Evolutionary conservation across 768 basidiomycete species (phyloP).

Genomic region (Suillus luteus): DNA sequence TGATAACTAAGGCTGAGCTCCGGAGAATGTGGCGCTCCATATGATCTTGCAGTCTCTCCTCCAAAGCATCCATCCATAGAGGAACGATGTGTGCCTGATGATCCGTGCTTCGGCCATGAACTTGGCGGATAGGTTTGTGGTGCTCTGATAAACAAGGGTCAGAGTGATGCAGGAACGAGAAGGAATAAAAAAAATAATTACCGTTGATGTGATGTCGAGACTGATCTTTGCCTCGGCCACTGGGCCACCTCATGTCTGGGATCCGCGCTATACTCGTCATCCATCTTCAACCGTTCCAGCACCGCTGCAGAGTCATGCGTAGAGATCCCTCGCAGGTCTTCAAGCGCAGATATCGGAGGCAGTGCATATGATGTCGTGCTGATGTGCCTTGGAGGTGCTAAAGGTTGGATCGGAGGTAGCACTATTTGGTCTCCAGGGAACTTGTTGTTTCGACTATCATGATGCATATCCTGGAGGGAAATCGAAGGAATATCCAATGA

Average conservation of each 20-base stretch:
- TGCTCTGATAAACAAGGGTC: constrained; percentile 17
- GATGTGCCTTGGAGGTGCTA: constrained; percentile 28
- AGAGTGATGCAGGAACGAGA: constrained; percentile 2
- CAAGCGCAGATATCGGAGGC: constrained; percentile 70
- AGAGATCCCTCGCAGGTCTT: constrained; percentile 56
- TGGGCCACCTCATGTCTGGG: constrained; percentile 24
- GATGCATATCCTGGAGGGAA: constrained; percentile 32
- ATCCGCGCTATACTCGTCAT: constrained; percentile 41
- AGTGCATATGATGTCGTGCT: constrained; percentile 51
- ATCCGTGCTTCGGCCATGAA: constrained; percentile 27
- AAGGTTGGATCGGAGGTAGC: constrained; percentile 45
- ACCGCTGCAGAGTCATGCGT: constrained; percentile 65
- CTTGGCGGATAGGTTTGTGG: constrained; percentile 23
- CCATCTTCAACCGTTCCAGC: constrained; percentile 59
- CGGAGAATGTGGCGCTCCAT: constrained; percentile 23
- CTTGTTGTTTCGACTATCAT: constrained; percentile 29
- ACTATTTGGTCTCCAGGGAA: constrained; percentile 39
- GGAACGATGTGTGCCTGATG: constrained; percentile 17
- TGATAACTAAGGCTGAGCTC: constrained; percentile 26
- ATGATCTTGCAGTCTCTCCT: constrained; percentile 14
- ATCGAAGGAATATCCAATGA: constrained; percentile 39
- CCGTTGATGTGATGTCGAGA: constrained; percentile 41
- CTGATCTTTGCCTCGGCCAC: constrained; percentile 47
- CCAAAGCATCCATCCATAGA: constrained; percentile 16
- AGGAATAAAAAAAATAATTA: constrained; percentile 15